phyloP scores from a whole-genome alignment of 352 stramenopile genomes.

The Pythium aquatile region DNA sequence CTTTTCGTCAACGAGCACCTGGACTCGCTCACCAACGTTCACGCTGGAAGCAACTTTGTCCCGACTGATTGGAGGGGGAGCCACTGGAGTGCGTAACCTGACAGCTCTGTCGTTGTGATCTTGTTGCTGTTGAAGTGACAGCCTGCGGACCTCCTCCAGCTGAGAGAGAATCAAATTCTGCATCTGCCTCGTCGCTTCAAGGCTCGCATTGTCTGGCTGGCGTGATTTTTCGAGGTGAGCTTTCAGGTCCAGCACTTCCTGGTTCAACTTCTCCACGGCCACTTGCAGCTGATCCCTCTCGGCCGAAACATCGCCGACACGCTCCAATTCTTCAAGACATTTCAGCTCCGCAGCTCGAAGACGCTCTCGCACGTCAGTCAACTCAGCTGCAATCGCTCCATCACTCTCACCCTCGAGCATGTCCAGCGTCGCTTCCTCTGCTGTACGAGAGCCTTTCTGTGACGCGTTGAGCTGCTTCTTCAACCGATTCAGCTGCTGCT shows the following conservation, averaged over 20 bases:
- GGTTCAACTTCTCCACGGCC: neutral
- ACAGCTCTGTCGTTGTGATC: conserved; percentile 4
- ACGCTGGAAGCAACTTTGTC: neutral
- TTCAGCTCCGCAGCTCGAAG: conserved; percentile 18
- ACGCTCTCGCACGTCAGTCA: conserved; percentile 8
- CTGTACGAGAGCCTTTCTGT: neutral
- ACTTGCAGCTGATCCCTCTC: neutral
- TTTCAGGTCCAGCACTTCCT: conserved; percentile 10
- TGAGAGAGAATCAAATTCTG: conserved; percentile 21
- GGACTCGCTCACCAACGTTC: neutral
- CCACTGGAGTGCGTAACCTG: conserved; percentile 1
- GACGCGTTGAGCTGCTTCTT: conserved; percentile 31
- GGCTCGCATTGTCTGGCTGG: conserved; percentile 1
- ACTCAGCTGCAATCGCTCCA: neutral
- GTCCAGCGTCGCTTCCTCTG: neutral
- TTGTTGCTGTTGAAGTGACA: conserved; percentile 6
- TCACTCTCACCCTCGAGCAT: neutral
- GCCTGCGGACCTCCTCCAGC: conserved; percentile 17
- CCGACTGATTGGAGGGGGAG: neutral
- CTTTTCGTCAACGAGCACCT: conserved; percentile 11
- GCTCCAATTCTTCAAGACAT: conserved; percentile 1
- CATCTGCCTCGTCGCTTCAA: conserved; percentile 22
- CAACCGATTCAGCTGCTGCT: conserved; percentile 23
- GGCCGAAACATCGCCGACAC: neutral
- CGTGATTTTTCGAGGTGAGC: neutral